A percentile compares a stretch with the other conserved stretches of the same genome.
Evolutionary conservation across 768 basidiomycete species (phyloP).

Genomic region (Cystobasidium onofrii): DNA sequence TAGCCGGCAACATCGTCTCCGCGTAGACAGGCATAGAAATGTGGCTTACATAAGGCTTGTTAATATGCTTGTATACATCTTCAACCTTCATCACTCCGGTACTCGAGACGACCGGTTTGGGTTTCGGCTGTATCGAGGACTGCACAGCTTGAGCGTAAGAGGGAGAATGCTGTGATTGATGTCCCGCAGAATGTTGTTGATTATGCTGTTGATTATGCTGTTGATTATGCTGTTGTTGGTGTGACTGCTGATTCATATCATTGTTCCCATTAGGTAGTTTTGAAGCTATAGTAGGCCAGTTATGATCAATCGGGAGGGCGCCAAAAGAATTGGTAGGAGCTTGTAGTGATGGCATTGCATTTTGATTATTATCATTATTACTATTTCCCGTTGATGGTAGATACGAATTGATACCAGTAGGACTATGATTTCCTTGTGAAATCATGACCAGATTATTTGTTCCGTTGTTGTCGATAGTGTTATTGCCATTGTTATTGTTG

Average conservation of each 20-base stretch:
- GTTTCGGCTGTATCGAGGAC: background rate
- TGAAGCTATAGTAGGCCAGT: conserved; percentile 17
- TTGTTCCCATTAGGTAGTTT: background rate
- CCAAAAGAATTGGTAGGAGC: conserved; percentile 10
- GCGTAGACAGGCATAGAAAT: background rate
- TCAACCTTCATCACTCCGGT: conserved; percentile 38
- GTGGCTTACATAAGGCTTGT: conserved; percentile 58
- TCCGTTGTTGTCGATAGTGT: background rate
- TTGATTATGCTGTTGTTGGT: conserved; percentile 25
- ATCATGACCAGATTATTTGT: background rate
- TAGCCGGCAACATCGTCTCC: too few relatives aligned
- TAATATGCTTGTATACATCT: conserved; percentile 59
- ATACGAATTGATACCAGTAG: background rate
- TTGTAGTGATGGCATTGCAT: background rate
- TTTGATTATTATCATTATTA: background rate
- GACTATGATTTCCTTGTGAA: background rate
- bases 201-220: too few relatives aligned
- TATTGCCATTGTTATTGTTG: background rate
- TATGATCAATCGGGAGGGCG: conserved; percentile 7
- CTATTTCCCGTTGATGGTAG: background rate
- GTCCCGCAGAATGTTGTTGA: conserved; percentile 12
- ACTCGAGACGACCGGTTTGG: conserved; percentile 15
- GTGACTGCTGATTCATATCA: background rate
- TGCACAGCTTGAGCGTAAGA: background rate
- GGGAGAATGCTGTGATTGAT: conserved; percentile 38